Evolutionary conservation across 139 green algal genomes (phyloP), one percentile per base, ranked within the genome.

Genomic region (Astrephomene gubernaculifera): DNA sequence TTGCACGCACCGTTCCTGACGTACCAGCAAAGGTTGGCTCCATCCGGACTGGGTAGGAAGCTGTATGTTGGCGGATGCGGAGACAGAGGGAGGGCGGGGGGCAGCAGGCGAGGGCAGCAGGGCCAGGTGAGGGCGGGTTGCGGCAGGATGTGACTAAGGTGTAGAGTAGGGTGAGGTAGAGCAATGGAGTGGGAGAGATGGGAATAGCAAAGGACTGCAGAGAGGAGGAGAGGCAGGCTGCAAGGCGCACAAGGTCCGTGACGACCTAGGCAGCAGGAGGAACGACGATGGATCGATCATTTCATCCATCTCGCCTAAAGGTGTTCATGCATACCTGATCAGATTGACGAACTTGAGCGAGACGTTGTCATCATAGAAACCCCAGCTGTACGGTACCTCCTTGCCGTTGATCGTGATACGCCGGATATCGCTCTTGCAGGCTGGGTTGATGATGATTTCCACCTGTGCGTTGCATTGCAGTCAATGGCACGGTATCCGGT

Each of bases 281-380:
- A 75, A 43, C 22, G 65, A 33, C 10, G 33, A 44, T 25, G 9
- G 17, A 44, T 33, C 33, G 35, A 22, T 35, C n/a, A 70, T 4
- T n/a, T 39, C 2, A 79, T n/a, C n/a, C n/a, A n/a, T n/a, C n/a
- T n/a, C n/a, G n/a, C n/a, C n/a, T n/a, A n/a, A n/a, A n/a, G n/a
- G n/a, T n/a, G n/a, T n/a, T n/a, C n/a, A n/a, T n/a, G n/a, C 72
- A 68, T 22, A 80, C 72, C 1, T 38, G n/a, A 22, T 49, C 12
- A 80, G 72, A 49, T 45, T 60, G 7, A 29, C 35, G 72, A 80
- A 80, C 45, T 80, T 80, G 45, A 80, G 12, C 0, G 72, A 19
- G n/a, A 24, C 45, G 24, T 17, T 31, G 35, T 49, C 36, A 57
- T 57, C 49, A 17, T 17, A 12, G 36, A 73, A 73, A 9, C 10